These are phyloP conservation scores for Cylindrodendrum hubeiense DNA, from an alignment of 2,329 filamentous ascomycete species.

Conservation along the genomic window DNA sequence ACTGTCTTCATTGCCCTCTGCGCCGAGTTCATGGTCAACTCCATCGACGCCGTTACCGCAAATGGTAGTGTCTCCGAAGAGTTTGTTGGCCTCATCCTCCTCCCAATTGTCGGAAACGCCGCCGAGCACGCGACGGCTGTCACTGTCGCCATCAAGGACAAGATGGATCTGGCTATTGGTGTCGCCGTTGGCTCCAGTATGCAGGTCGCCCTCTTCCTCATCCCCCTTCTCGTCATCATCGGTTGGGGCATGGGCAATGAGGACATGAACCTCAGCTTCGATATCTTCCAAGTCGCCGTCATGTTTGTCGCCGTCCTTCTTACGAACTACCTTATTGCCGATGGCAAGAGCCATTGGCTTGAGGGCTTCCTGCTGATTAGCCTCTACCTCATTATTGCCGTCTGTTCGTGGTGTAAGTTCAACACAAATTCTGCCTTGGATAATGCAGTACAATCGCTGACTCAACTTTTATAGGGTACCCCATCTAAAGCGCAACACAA, in stretches of 20 bases:
- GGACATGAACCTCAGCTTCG: constrained; percentile 86
- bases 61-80: constrained; percentile 73
- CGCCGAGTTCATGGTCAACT: constrained; percentile 82
- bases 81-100: constrained; percentile 83
- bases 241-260: constrained; percentile 81
- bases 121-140: constrained; percentile 87
- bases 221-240: constrained; percentile 80
- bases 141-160: constrained; percentile 84
- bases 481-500: constrained; percentile 3
- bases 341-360: constrained; percentile 86
- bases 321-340: constrained; percentile 87
- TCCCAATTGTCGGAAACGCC: constrained; percentile 87
- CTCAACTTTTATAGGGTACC: constrained; percentile 33
- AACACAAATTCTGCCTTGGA: background rate
- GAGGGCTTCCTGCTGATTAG: constrained; percentile 83
- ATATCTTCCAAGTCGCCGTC: constrained; percentile 88
- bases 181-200: constrained; percentile 85
- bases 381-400: constrained; percentile 83
- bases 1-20: constrained; percentile 87
- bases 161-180: constrained; percentile 86
- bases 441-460: background rate
- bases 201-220: constrained; percentile 84
- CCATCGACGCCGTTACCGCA: constrained; percentile 76
- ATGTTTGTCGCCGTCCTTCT: constrained; percentile 87
- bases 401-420: constrained; percentile 72